Percentiles rank a stretch among this genome's conserved stretches.
Conservation (phyloP, 257 asterid species). For the Coffea eugenioides region DNA sequence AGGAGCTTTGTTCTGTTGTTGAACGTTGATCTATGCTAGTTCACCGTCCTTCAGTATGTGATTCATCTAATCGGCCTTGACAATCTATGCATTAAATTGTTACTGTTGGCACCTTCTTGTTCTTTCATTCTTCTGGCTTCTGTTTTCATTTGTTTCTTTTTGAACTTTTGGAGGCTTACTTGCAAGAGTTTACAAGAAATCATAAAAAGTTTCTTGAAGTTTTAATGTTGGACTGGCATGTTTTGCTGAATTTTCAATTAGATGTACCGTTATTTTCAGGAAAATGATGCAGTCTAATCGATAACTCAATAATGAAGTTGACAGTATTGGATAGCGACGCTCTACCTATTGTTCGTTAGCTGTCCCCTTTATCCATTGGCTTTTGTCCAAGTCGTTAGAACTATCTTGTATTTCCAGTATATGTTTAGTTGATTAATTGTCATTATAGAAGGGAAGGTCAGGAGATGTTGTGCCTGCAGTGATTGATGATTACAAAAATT, state of each 20-base stretch:
- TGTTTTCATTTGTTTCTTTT: no score
- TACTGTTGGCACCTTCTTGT: background rate
- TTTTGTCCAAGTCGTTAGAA: background rate
- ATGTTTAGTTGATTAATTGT: background rate
- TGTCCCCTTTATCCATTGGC: background rate
- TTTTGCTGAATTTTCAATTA: background rate
- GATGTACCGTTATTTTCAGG: background rate
- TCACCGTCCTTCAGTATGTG: slow-evolving; percentile 31
- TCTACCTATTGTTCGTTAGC: background rate
- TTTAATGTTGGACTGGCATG: background rate
- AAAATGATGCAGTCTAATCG: background rate
- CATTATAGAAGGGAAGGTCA: background rate
- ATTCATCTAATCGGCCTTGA: slow-evolving; percentile 32
- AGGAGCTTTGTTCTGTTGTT: slow-evolving; percentile 21
- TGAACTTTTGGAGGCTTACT: background rate
- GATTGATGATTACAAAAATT: background rate
- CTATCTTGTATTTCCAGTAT: background rate
- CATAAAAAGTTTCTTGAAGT: no score
- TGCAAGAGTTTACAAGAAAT: no score
- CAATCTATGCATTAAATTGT: background rate
- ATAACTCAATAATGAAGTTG: background rate
- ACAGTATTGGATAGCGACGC: background rate
- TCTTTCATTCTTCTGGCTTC: no score
- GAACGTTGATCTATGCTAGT: slow-evolving; percentile 23
- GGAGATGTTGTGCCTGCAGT: background rate